These are phyloP conservation scores for Anthracocystis walkeri DNA, from an alignment of 1,284 basidiomycete genomes.

Conservation along the genomic window DNA sequence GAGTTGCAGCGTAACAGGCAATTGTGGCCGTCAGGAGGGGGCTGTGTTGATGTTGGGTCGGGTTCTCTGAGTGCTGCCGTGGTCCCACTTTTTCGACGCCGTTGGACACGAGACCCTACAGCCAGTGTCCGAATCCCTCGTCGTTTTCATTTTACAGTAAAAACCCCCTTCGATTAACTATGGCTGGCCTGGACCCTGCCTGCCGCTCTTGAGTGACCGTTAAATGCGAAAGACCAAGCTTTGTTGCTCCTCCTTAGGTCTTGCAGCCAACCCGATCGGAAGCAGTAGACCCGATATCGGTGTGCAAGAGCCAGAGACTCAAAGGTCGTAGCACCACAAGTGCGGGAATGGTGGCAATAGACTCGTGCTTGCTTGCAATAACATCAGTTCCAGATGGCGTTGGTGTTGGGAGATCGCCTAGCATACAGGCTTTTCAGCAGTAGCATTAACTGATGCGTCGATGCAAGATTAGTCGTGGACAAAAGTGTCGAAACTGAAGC, in stretches of 20 bases:
- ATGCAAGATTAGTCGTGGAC: not conserved
- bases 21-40: not conserved
- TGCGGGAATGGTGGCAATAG: no score
- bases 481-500: not conserved
- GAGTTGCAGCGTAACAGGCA: not conserved
- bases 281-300: not conserved
- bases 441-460: not conserved
- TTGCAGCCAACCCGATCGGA: constrained; percentile 6
- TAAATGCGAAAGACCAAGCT: constrained; percentile 15
- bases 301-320: not conserved
- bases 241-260: not conserved
- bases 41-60: constrained; percentile 26
- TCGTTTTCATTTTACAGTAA: not conserved
- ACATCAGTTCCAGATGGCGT: no score
- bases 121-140: constrained; percentile 2
- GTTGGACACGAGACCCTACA: constrained; percentile 46
- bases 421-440: not conserved
- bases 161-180: not conserved
- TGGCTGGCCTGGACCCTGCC: constrained; percentile 7
- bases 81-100: constrained; percentile 9
- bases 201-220: constrained; percentile 3
- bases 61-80: constrained; percentile 4
- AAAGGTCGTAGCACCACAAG: no score
- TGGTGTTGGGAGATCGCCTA: no score
- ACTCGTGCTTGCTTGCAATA: no score